Conservation (phyloP, 345 rosid species). For the Nephelium lappaceum region DNA sequence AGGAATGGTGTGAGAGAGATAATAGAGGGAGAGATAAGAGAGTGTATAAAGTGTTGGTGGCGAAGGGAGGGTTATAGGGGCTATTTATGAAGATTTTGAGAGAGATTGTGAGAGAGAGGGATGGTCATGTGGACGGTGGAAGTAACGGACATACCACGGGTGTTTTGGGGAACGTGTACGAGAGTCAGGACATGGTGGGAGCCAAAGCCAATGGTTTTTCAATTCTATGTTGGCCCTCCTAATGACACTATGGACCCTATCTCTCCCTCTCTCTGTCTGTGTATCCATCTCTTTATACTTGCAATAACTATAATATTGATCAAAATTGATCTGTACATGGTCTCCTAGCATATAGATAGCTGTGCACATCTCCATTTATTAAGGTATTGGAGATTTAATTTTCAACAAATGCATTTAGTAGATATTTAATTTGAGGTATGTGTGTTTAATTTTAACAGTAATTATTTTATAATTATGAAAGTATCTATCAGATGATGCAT, state of each 20-base stretch:
- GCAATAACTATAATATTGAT: no score
- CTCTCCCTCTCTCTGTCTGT: slow-evolving; percentile 10
- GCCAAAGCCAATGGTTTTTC: slow-evolving; percentile 50
- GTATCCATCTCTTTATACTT: neutral
- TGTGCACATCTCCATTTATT: no score
- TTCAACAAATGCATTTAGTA: no score
- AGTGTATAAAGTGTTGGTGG: slow-evolving; percentile 23
- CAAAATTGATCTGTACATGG: no score
- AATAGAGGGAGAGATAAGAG: slow-evolving; percentile 19
- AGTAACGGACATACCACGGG: slow-evolving; percentile 37
- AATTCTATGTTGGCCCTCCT: slow-evolving; percentile 54
- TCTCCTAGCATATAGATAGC: no score
- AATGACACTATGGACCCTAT: slow-evolving; percentile 60
- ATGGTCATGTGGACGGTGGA: slow-evolving; percentile 28
- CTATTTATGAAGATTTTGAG: slow-evolving; percentile 42
- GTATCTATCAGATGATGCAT: no score
- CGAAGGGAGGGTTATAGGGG: slow-evolving; percentile 18
- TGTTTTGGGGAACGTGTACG: slow-evolving; percentile 50
- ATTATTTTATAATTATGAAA: no score
- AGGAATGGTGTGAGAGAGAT: slow-evolving; percentile 12
- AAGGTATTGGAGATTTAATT: no score
- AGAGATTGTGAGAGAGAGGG: slow-evolving; percentile 25
- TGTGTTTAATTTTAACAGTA: no score
- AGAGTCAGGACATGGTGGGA: slow-evolving; percentile 55
- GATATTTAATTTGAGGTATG: no score